Base-by-base conservation (phyloP, 2,329 filamentous ascomycete genomes). In the Colletotrichum cordylinicola region DNA sequence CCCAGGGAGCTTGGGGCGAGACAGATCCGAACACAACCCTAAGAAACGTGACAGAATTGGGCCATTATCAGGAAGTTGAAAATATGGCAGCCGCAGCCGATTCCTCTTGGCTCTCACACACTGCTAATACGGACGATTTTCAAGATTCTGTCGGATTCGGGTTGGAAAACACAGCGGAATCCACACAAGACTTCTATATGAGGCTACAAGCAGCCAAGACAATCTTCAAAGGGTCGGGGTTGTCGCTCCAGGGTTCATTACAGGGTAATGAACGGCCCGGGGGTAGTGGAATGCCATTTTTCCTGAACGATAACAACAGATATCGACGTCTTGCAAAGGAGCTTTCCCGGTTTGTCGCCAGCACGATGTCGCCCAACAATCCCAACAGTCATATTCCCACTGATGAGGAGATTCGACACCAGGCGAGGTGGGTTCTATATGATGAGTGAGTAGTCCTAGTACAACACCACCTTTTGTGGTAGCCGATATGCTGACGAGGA, bases 331-430 rank as follows among this genome's bases (percentile, higher is more conserved):
- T 83, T 37, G 35, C 77, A 12, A 39, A 76, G 56, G 77, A 81
- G 43, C 27, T 79, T 64, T n/a, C 79, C 12, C 77, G 80, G 1
- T 81, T 80, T 39, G 81, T 79, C 1, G 79, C 80, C 2, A 80
- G 79, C 2, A 80, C 80, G 0, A 84, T 80, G 82, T 84, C 79
- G 18, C 83, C 77, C 65, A 80, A 79, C 10, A 82, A 82, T 13
- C 81, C 81, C 3, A 79, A 79, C 66, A 81, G 69, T 16, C 80
- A 81, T 4, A 67, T 83, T 0, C 84, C 84, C 0, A 85, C 82
- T 0, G 84, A 86, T 21, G 81, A 82, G 7, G 84, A 86, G 39
- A 72, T 86, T 1, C 78, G 83, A 24, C 76, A 79, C 8, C 81
- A 85, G 72, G 84, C 83, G 2, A 79, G 82, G 2, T 81, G 80